A percentile compares a stretch with the other conserved stretches of the same genome.
These are phyloP conservation scores for Calendula officinalis DNA, from an alignment of 129 eudicot genomes.

Conservation along the genomic window DNA sequence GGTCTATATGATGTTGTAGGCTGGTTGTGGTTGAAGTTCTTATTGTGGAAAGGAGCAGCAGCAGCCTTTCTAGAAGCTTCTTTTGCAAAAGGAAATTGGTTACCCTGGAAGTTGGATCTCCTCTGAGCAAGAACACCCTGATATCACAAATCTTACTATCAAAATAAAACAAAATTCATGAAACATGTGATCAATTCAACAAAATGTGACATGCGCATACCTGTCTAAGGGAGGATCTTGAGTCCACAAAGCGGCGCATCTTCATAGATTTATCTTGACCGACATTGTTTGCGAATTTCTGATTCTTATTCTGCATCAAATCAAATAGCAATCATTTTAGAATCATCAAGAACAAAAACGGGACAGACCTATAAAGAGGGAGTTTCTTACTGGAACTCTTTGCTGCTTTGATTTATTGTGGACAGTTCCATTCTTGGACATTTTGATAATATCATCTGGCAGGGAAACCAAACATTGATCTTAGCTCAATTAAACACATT, in stretches of 20 bases:
- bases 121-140: conserved; percentile 88
- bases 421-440: too few species aligned
- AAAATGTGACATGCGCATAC: conserved; percentile 28
- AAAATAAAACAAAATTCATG: background rate
- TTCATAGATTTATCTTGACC: conserved; percentile 55
- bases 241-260: conserved; percentile 60
- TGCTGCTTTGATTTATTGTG: too few species aligned
- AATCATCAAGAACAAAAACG: conserved; percentile 2
- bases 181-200: background rate
- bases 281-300: conserved; percentile 41
- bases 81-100: conserved; percentile 59
- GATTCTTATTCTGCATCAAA: conserved; percentile 56
- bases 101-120: too few species aligned
- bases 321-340: too few species aligned
- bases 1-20: conserved; percentile 48
- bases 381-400: conserved; percentile 61
- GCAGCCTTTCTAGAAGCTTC: conserved; percentile 89
- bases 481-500: too few species aligned
- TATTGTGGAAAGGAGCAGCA: conserved; percentile 58
- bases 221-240: conserved; percentile 87
- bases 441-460: too few species aligned
- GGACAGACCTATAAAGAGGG: background rate
- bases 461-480: too few species aligned
- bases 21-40: conserved; percentile 46
- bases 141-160: background rate